Evolutionary conservation across 345 rosid species (phyloP), one percentile per base, ranked within the genome.

Genomic region (Punica granatum): DNA sequence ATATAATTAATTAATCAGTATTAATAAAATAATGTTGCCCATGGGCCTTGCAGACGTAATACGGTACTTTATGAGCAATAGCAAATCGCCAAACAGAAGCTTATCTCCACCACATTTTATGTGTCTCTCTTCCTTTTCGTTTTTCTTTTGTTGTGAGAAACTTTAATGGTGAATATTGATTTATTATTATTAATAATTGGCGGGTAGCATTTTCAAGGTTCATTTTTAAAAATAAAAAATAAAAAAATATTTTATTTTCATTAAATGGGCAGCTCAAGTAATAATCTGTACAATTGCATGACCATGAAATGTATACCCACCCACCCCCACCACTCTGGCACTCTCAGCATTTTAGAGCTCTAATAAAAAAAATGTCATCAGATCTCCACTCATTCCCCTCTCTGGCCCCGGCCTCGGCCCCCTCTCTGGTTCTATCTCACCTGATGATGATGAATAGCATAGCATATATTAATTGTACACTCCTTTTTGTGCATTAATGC

Each of bases 401-500:
- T 34, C 26, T 39, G 49, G 12, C 21, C 43, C 5, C 10, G n/a
- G n/a, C n/a, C n/a, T n/a, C n/a, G n/a, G n/a, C n/a, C n/a, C n/a
- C n/a, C n/a, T n/a, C n/a, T n/a, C n/a, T n/a, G n/a, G 44, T 46
- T 19, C 53, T 3, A 46, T 4, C 43, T 16, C 53, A 42, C 25
- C 23, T 19, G 53, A 19, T 43, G 53, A n/a, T n/a, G n/a, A n/a
- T n/a, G n/a, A n/a, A n/a, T n/a, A n/a, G n/a, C n/a, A n/a, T n/a
- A n/a, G n/a, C n/a, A n/a, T n/a, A n/a, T n/a, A n/a, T n/a, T n/a
- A n/a, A n/a, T n/a, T n/a, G n/a, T n/a, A n/a, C n/a, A 6, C 28
- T 33, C 39, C 23, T 65, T 65, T 33, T 64, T 43, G 18, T 44
- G 56, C 53, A 28, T 42, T 65, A 65, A 42, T 43, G 67, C 67